phyloP scores from a whole-genome alignment of 2,329 filamentous ascomycete species.

The Diplodia corticola region DNA sequence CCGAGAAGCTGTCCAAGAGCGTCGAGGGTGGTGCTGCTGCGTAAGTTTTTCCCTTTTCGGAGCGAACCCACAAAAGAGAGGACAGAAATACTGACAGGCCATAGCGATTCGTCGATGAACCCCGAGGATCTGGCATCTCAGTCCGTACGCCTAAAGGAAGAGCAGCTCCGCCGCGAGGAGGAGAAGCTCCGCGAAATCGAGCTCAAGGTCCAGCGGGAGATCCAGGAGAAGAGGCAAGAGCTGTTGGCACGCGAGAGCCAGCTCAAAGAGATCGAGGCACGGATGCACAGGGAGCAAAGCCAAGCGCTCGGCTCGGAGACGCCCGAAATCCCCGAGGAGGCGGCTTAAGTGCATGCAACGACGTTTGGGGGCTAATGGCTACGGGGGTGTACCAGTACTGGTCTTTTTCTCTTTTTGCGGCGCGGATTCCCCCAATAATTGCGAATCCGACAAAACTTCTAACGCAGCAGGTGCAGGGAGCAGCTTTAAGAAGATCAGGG shows the following conservation, averaged over 20 bases:
- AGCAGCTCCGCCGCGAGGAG: constrained; percentile 97
- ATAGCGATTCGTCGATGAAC: constrained; percentile 84
- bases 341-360: constrained; percentile 14
- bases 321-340: constrained; percentile 17
- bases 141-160: constrained; percentile 98
- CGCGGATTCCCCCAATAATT: constrained; percentile 14
- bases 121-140: constrained; percentile 95
- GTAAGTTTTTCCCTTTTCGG: constrained; percentile 60
- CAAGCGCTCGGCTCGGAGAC: constrained; percentile 32
- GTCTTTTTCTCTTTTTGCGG: constrained; percentile 21
- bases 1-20: constrained; percentile 99
- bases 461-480: constrained; percentile 23
- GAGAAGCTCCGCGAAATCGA: constrained; percentile 99
- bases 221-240: constrained; percentile 99
- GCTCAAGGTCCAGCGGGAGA: constrained; percentile 98
- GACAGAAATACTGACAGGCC: constrained; percentile 35
- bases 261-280: constrained; percentile 96
- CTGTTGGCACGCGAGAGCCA: constrained; percentile 95
- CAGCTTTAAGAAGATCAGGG: constrained; percentile 17
- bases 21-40: constrained; percentile 85
- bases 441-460: constrained; percentile 21
- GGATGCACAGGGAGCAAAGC: constrained; percentile 86
- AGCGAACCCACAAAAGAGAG: not conserved
- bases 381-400: constrained; percentile 22
- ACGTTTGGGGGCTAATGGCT: constrained; percentile 14